Conservation (phyloP, 371 early-diverging fungal species). For the Syncephalastrum sp. region DNA sequence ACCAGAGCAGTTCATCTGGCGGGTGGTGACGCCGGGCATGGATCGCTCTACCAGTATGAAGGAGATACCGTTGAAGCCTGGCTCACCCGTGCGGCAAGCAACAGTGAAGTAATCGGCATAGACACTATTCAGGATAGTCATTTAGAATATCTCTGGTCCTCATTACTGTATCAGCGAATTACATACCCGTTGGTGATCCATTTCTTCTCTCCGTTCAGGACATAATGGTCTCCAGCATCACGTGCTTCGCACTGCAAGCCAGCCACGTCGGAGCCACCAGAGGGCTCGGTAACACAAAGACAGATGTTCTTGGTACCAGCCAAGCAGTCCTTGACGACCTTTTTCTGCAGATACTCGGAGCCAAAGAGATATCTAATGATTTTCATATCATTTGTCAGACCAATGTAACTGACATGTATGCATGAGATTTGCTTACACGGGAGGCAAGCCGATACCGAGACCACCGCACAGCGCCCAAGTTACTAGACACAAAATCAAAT, state of each 20-base stretch:
- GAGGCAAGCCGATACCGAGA: constrained; percentile 70
- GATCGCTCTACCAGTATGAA: constrained; percentile 71
- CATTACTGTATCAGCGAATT: neutral
- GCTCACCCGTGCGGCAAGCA: constrained; percentile 73
- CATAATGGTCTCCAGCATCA: constrained; percentile 47
- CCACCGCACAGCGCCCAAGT: constrained; percentile 43
- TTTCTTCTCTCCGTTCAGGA: constrained; percentile 86
- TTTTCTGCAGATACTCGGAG: constrained; percentile 53
- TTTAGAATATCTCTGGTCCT: neutral
- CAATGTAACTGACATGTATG: too few relatives aligned
- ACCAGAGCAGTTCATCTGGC: constrained; percentile 70
- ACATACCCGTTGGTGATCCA: constrained; percentile 76
- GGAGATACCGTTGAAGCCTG: constrained; percentile 79
- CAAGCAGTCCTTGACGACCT: constrained; percentile 55
- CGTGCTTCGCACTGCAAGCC: constrained; percentile 71
- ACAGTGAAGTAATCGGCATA: constrained; percentile 73
- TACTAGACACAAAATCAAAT: constrained; percentile 4
- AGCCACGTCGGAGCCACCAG: constrained; percentile 80
- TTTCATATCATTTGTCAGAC: constrained; percentile 6
- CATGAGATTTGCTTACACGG: constrained; percentile 20
- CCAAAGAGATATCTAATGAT: constrained; percentile 43
- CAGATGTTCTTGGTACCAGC: constrained; percentile 64
- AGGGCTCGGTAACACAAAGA: constrained; percentile 56
- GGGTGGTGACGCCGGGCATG: constrained; percentile 78
- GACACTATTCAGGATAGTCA: constrained; percentile 11